These are phyloP conservation scores for Cantharellus cinnabarinus DNA, from an alignment of 768 basidiomycete genomes.

Conservation along the genomic window DNA sequence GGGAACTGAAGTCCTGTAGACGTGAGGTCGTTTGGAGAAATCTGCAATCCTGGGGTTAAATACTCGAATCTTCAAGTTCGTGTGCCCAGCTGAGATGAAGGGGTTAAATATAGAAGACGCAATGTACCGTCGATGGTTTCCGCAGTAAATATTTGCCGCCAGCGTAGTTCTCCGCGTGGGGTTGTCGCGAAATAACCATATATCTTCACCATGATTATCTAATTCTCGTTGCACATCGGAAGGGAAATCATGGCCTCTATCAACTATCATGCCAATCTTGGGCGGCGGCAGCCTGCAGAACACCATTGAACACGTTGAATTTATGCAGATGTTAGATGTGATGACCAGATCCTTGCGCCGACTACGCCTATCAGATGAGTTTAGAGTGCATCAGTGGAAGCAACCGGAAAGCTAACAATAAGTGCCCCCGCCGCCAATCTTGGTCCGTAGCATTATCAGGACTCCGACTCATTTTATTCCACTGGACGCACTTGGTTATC, in stretches of 20 bases:
- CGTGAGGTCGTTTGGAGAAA: slow-evolving; percentile 48
- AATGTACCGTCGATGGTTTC: slow-evolving; percentile 47
- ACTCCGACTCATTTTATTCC: neutral
- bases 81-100: neutral
- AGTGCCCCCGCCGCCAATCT: slow-evolving; percentile 81
- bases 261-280: slow-evolving; percentile 63
- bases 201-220: slow-evolving; percentile 40
- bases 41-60: slow-evolving; percentile 44
- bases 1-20: slow-evolving; percentile 31
- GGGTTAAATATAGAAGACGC: neutral
- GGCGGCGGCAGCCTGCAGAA: slow-evolving; percentile 38
- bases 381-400: neutral
- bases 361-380: slow-evolving; percentile 27
- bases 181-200: slow-evolving; percentile 61
- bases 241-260: slow-evolving; percentile 63
- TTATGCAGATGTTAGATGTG: neutral
- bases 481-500: neutral
- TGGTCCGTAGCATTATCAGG: neutral
- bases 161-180: slow-evolving; percentile 38
- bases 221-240: slow-evolving; percentile 31
- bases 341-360: slow-evolving; percentile 63
- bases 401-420: slow-evolving; percentile 10
- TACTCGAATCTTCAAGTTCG: slow-evolving; percentile 45
- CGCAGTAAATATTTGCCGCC: slow-evolving; percentile 52
- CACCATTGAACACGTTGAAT: neutral